These are phyloP conservation scores for Meira nashicola DNA, from an alignment of 1,284 basidiomycete genomes.

Conservation along the genomic window DNA sequence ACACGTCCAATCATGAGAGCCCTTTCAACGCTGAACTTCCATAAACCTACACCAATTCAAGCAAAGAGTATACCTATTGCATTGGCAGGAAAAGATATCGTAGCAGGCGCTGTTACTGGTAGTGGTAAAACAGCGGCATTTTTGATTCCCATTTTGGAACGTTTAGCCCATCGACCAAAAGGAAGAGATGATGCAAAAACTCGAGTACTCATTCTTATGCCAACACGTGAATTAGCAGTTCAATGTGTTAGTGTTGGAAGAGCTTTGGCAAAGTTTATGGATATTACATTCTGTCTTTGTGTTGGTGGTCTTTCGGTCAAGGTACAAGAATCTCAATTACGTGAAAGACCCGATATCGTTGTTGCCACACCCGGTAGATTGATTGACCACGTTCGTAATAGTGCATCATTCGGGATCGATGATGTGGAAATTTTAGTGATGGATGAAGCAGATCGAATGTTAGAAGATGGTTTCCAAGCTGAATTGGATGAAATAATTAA, in stretches of 20 bases:
- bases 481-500: conserved; percentile 90
- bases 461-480: conserved; percentile 94
- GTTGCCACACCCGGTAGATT: conserved; percentile 93
- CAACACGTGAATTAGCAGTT: conserved; percentile 87
- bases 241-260: conserved; percentile 88
- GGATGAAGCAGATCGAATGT: conserved; percentile 96
- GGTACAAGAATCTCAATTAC: conserved; percentile 76
- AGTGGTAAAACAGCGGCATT: conserved; percentile 97
- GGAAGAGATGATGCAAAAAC: conserved; percentile 59
- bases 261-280: conserved; percentile 77
- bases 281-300: conserved; percentile 58
- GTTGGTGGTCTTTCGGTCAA: conserved; percentile 73
- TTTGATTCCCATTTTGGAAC: conserved; percentile 86
- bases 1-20: conserved; percentile 84
- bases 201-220: conserved; percentile 85
- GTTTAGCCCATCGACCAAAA: conserved; percentile 57
- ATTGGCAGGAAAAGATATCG: conserved; percentile 86
- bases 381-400: conserved; percentile 95
- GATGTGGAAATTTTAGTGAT: conserved; percentile 88
- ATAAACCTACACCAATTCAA: conserved; percentile 90
- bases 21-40: conserved; percentile 73
- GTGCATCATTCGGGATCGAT: conserved; percentile 85
- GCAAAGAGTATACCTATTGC: conserved; percentile 85
- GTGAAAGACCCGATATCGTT: conserved; percentile 81
- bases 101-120: conserved; percentile 89